Evolutionary conservation across 257 asterid species (phyloP), one percentile per base, ranked within the genome.

Genomic region (Plantago ovata): DNA sequence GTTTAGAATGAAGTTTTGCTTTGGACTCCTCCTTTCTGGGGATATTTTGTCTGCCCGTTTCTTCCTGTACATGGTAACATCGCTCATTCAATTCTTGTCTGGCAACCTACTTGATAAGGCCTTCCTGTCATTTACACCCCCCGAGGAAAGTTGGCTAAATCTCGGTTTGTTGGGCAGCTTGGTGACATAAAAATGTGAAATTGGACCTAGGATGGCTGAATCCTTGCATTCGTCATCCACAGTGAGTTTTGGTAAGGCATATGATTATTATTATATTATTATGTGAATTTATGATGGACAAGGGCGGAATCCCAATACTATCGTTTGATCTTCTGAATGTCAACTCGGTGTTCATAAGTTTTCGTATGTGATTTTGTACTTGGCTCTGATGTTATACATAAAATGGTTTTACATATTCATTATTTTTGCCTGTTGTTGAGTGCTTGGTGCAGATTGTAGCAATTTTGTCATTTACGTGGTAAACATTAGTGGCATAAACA

Each of bases 191-290:
- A 41, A 8, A 10, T 47, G 56, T 49, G 60, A 62, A 54, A 55
- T 42, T 9, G 21, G 38, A 10, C 8, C 6, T 47, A 28, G 58
- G 38, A 62, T 42, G 47, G 33, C 71, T 14, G 49, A 49, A n/a
- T 22, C 14, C 20, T 43, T 42, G 13, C 53, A 33, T 44, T 62
- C 13, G 15, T 41, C 65, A 18, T 36, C 56, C 59, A 20, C 42
- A 45, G 42, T 47, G 55, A 65, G 43, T 74, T 69, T 62, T 57
- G 68, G 60, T 38, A 49, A 66, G 11, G 40, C 38, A 45, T 52
- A 38, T 58, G 39, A 45, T 51, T 63, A 33, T 43, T 38, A 10
- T 41, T 54, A 51, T 19, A 24, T 20, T 36, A 28, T 13, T 53
- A 28, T 52, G 38, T 45, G 36, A 28, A 8, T 28, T 28, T 28